A percentile compares a stretch with the other conserved stretches of the same genome.
These are phyloP conservation scores for Umbilicaria muhlenbergii DNA, from an alignment of 495 filamentous ascomycete genomes.

Conservation along the genomic window DNA sequence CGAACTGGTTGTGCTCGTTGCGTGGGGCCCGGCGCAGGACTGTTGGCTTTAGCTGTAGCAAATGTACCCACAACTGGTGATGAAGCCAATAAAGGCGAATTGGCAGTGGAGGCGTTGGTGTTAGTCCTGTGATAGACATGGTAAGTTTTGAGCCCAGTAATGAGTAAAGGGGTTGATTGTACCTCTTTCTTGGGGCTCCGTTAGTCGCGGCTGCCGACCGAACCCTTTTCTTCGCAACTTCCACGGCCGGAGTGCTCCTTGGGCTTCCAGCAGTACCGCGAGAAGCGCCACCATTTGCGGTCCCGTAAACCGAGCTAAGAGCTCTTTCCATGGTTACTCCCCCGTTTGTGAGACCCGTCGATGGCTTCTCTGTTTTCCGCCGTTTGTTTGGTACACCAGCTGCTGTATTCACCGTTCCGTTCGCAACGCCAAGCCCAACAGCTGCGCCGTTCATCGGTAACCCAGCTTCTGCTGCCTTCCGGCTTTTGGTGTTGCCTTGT, in stretches of 20 bases:
- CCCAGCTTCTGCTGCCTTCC: conserved; percentile 42
- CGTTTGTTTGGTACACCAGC: conserved; percentile 47
- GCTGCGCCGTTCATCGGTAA: conserved; percentile 8
- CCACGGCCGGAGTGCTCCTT: conserved; percentile 45
- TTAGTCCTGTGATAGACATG: conserved; percentile 25
- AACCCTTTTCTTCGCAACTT: conserved; percentile 52
- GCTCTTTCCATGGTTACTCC: conserved; percentile 53
- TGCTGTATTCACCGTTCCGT: conserved; percentile 17
- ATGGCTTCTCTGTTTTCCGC: conserved; percentile 59
- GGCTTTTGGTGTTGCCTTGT: conserved; percentile 37
- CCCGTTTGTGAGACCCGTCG: conserved; percentile 28
- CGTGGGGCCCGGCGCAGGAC: conserved; percentile 28
- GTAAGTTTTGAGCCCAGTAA: conserved; percentile 1
- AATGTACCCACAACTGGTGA: conserved; percentile 56
- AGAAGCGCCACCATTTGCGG: conserved; percentile 26
- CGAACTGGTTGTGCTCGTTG: conserved; percentile 46
- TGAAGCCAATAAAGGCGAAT: conserved; percentile 54
- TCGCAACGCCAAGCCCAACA: conserved; percentile 41
- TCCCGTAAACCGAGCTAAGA: conserved; percentile 33
- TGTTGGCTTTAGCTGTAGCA: conserved; percentile 30
- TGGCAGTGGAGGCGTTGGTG: conserved; percentile 30
- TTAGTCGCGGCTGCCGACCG: conserved; percentile 43
- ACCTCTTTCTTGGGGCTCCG: conserved; percentile 56
- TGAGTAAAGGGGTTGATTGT: conserved; percentile 12
- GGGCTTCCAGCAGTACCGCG: conserved; percentile 40